Evolutionary conservation across 2,329 filamentous ascomycete genomes (phyloP), one percentile per base, ranked within the genome.

Genomic region (Penicillium sp.): DNA sequence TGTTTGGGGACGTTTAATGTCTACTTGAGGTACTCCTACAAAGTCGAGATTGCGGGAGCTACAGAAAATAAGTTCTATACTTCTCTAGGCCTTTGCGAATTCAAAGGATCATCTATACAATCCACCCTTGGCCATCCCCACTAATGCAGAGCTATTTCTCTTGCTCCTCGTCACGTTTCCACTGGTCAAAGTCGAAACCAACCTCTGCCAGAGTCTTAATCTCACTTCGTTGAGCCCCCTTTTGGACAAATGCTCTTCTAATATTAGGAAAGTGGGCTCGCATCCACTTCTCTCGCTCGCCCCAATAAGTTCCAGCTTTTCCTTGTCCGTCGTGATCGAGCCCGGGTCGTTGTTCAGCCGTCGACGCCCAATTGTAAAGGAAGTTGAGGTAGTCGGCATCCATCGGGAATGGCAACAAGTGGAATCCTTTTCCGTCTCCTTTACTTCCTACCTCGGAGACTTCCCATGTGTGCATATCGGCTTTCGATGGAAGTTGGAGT

Each of bases 391-490:
- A 76, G n/a, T 76, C 68, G 9, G 72, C 73, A 59, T 79, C 77
- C 51, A 66, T 56, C 0, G 75, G 76, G 45, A 80, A 84, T 5
- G 74, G 72, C 2, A 85, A 64, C 0, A 81, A 68, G 55, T 86
- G 84, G 46, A 86, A 86, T 3, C 65, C 63, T 13, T 75, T 74
- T 1, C 78, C 78, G 8, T 66, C 66, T 1, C 82, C 83, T 27
- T 71, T 74, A 40, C 77, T 69, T 1, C 65, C 64, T 52, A 76
- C 59, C 3, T 68, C 64, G 0, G 61, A 54, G 2, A 68, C 48
- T 66, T 90, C 89, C 90, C 90, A 95, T 2, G 64, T 64, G 49
- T 78, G 70, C 87, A 97, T 95, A 45, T 84, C 83, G 0, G 75
- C 66, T 1, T 68, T 68, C 0, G 82, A 65, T 0, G 91, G 91